Percentiles rank a stretch among this genome's conserved stretches.
phyloP scores from a whole-genome alignment of 2,329 filamentous ascomycete species.

The Colletotrichum gigasporum region DNA sequence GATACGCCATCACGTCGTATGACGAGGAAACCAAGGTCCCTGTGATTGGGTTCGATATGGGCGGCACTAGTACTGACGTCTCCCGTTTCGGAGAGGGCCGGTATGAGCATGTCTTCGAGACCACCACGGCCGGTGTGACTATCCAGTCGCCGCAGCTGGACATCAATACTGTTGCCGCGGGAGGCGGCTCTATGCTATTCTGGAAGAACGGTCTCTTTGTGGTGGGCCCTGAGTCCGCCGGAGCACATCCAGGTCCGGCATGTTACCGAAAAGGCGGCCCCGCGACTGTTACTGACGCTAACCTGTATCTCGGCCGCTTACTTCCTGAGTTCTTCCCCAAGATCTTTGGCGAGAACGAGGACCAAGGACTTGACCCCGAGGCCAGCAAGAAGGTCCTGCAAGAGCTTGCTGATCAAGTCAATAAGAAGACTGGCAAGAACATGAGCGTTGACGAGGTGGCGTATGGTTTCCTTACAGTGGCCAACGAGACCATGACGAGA shows the following conservation, averaged over 20 bases:
- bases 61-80: conserved; percentile 91
- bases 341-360: conserved; percentile 91
- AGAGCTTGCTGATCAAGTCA: conserved; percentile 80
- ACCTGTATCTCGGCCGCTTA: conserved; percentile 83
- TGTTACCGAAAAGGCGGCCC: conserved; percentile 93
- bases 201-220: conserved; percentile 91
- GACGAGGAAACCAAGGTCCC: conserved; percentile 83
- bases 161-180: conserved; percentile 94
- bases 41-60: conserved; percentile 97
- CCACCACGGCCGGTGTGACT: conserved; percentile 91
- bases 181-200: conserved; percentile 85
- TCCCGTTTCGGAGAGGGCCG: conserved; percentile 85
- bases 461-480: conserved; percentile 88
- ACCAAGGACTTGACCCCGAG: conserved; percentile 79
- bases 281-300: conserved; percentile 92
- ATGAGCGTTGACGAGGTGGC: conserved; percentile 88
- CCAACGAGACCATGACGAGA: conserved; percentile 90
- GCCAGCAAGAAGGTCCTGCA: conserved; percentile 80
- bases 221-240: conserved; percentile 88
- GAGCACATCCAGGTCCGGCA: conserved; percentile 88
- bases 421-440: conserved; percentile 74
- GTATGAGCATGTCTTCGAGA: conserved; percentile 95
- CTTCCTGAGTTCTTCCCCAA: conserved; percentile 93
- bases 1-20: conserved; percentile 91
- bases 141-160: conserved; percentile 93